Percentiles rank a stretch among this genome's conserved stretches.
Evolutionary conservation across 2,329 filamentous ascomycete genomes (phyloP).

Genomic region (Curvularia sp.): DNA sequence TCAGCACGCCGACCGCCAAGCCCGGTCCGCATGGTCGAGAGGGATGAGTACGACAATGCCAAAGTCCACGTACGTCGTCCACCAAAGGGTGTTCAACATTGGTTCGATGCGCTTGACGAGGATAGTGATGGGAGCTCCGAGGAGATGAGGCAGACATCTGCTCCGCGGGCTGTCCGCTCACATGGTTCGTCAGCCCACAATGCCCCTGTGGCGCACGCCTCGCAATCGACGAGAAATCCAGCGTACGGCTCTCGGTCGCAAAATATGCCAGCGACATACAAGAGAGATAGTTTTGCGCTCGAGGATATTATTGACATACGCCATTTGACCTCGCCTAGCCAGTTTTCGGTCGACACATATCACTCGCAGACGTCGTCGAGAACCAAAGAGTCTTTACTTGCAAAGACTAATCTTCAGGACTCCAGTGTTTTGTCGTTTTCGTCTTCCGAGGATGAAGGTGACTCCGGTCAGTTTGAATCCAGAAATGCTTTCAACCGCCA

Average conservation of each 20-base stretch:
- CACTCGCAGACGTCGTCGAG: slow-evolving; percentile 36
- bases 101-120: slow-evolving; percentile 58
- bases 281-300: slow-evolving; percentile 31
- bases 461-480: slow-evolving; percentile 21
- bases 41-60: slow-evolving; percentile 54
- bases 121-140: slow-evolving; percentile 46
- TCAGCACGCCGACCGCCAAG: slow-evolving; percentile 25
- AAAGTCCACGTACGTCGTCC: slow-evolving; percentile 57
- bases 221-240: slow-evolving; percentile 14
- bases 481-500: slow-evolving; percentile 37
- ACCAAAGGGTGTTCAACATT: slow-evolving; percentile 58
- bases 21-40: slow-evolving; percentile 39
- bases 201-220: slow-evolving; percentile 28
- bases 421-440: slow-evolving; percentile 52
- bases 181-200: slow-evolving; percentile 25
- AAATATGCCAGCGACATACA: slow-evolving; percentile 21
- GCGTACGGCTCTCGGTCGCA: slow-evolving; percentile 23
- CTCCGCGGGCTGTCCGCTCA: slow-evolving; percentile 21
- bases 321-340: slow-evolving; percentile 40
- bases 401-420: slow-evolving; percentile 46
- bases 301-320: slow-evolving; percentile 32
- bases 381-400: slow-evolving; percentile 45
- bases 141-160: slow-evolving; percentile 23
- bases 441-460: slow-evolving; percentile 49
- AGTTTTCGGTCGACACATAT: slow-evolving; percentile 38